Percentiles rank a stretch among this genome's conserved stretches.
Conservation (phyloP, 2,329 filamentous ascomycete genomes). For the Sporothrix schenckii region DNA sequence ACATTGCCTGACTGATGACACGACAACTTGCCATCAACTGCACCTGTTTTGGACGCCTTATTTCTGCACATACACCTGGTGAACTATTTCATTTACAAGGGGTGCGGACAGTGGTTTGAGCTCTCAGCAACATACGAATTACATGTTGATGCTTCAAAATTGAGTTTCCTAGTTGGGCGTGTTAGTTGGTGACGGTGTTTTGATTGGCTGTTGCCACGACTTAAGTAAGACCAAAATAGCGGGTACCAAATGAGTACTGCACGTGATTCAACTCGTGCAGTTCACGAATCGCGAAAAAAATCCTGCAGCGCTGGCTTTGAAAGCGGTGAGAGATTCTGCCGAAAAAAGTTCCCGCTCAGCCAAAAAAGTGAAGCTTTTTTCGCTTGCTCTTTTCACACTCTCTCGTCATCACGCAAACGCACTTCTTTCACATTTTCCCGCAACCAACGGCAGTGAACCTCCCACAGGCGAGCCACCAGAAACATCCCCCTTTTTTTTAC, state of each 20-base stretch:
- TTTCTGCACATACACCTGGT: background rate
- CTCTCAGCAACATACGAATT: too few relatives aligned
- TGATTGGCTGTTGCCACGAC: background rate
- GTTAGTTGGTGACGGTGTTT: background rate
- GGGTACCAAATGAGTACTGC: background rate
- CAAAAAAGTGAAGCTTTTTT: conserved; percentile 16
- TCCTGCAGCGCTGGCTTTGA: background rate
- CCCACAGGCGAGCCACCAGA: conserved; percentile 36
- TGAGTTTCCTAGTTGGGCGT: conserved; percentile 20
- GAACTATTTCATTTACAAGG: too few relatives aligned
- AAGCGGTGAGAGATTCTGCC: conserved; percentile 23
- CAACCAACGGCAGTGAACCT: conserved; percentile 36
- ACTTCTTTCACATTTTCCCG: background rate
- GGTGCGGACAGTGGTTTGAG: too few relatives aligned
- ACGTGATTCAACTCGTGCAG: background rate
- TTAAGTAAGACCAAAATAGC: background rate
- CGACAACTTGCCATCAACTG: background rate
- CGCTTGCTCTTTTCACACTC: background rate
- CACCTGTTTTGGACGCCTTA: background rate
- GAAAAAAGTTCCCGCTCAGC: conserved; percentile 9
- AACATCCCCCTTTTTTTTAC: background rate
- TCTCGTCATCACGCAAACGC: conserved; percentile 14
- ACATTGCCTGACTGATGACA: background rate
- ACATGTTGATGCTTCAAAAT: background rate
- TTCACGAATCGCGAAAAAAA: background rate